Conservation (phyloP, 1,139 yeast species). For the Sugiyamaella sp. region DNA sequence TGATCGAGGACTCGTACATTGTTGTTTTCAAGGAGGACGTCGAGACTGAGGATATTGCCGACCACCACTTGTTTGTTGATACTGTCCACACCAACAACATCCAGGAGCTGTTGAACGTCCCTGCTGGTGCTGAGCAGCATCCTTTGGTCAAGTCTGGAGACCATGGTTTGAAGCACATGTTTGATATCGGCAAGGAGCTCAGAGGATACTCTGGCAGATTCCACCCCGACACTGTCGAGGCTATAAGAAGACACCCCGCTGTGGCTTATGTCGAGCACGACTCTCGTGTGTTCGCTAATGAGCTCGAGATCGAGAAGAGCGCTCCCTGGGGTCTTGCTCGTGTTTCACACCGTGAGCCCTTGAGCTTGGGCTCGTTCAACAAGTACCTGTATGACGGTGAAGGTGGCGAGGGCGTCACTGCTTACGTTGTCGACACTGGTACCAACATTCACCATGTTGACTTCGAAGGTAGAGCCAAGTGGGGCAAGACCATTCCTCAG, state of each 20-base stretch:
- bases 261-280: constrained; percentile 78
- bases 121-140: constrained; percentile 40
- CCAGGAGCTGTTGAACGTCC: constrained; percentile 32
- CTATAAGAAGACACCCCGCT: constrained; percentile 70
- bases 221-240: constrained; percentile 67
- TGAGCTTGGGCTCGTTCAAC: constrained; percentile 78
- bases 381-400: constrained; percentile 80
- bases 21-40: constrained; percentile 70
- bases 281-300: constrained; percentile 60
- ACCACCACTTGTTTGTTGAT: constrained; percentile 69
- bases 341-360: constrained; percentile 82
- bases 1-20: constrained; percentile 77
- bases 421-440: constrained; percentile 94
- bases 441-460: constrained; percentile 77
- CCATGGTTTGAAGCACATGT: constrained; percentile 66
- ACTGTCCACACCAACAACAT: constrained; percentile 48
- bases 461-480: constrained; percentile 86
- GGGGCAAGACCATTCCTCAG: constrained; percentile 90
- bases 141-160: constrained; percentile 49
- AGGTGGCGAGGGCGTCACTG: constrained; percentile 91
- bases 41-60: constrained; percentile 52
- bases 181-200: constrained; percentile 55
- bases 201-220: constrained; percentile 62
- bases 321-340: constrained; percentile 98
- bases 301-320: constrained; percentile 70